phyloP scores from a whole-genome alignment of 768 basidiomycete species.

The Mycena leptocephala region DNA sequence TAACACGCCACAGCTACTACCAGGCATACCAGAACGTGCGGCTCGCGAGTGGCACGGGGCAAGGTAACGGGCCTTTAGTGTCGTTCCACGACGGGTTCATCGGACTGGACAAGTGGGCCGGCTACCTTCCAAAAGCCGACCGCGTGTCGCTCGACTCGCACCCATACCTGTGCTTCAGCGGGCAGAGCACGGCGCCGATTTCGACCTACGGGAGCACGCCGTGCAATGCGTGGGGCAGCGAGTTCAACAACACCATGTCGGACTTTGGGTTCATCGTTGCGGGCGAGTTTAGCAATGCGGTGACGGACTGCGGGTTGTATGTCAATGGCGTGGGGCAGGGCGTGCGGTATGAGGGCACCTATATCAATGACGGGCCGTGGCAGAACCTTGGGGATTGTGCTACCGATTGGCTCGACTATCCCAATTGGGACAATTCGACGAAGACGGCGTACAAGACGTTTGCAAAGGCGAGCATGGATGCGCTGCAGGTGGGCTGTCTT shows the following conservation, averaged over 20 bases:
- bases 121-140: conserved; percentile 86
- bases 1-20: conserved; percentile 70
- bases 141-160: conserved; percentile 88
- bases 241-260: conserved; percentile 84
- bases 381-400: conserved; percentile 75
- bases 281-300: conserved; percentile 93
- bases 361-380: conserved; percentile 53
- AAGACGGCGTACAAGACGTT: conserved; percentile 81
- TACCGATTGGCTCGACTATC: conserved; percentile 79
- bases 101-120: conserved; percentile 74
- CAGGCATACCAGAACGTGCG: conserved; percentile 91
- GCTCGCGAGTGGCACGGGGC: conserved; percentile 84
- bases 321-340: conserved; percentile 87
- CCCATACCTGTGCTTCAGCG: conserved; percentile 86
- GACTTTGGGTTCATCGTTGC: conserved; percentile 87
- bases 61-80: conserved; percentile 89
- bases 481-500: conserved; percentile 75
- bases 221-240: conserved; percentile 80
- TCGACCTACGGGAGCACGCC: conserved; percentile 72
- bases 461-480: conserved; percentile 92
- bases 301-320: conserved; percentile 86
- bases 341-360: conserved; percentile 93
- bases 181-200: conserved; percentile 74
- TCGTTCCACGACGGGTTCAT: conserved; percentile 93
- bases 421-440: conserved; percentile 71